Percentiles rank a stretch among this genome's conserved stretches.
Evolutionary conservation across 2,329 filamentous ascomycete species (phyloP).

Genomic region (Dactylonectria macrodidyma): DNA sequence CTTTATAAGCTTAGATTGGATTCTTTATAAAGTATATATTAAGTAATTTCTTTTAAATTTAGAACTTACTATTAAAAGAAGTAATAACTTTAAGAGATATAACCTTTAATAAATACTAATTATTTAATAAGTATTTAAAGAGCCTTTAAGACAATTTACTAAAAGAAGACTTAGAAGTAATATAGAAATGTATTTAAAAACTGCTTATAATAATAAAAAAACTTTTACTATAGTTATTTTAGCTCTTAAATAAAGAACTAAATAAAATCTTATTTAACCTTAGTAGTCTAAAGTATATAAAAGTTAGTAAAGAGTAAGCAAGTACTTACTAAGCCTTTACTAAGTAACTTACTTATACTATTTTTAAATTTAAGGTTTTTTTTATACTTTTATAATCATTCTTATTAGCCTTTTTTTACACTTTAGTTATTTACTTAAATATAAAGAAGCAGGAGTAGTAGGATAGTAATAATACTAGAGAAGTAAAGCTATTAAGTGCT

Average conservation of each 20-base stretch:
- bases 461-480: background rate
- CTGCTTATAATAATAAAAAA: background rate
- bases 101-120: too few relatives aligned
- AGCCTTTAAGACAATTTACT: too few relatives aligned
- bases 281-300: background rate
- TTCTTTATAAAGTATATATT: background rate
- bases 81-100: too few relatives aligned
- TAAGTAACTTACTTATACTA: too few relatives aligned
- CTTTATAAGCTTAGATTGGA: background rate
- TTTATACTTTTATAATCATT: background rate
- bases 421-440: background rate
- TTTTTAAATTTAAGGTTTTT: background rate
- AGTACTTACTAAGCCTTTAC: background rate
- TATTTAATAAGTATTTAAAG: too few relatives aligned
- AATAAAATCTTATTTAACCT: background rate
- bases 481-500: background rate
- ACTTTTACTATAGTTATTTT: too few relatives aligned
- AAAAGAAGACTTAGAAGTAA: too few relatives aligned
- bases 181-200: background rate
- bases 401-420: background rate
- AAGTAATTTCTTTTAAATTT: background rate
- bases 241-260: too few relatives aligned
- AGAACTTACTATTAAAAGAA: too few relatives aligned
- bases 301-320: background rate
- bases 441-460: background rate